These are phyloP conservation scores for Paracamarosporium sp. DNA, from an alignment of 2,329 filamentous ascomycete species.

Conservation along the genomic window DNA sequence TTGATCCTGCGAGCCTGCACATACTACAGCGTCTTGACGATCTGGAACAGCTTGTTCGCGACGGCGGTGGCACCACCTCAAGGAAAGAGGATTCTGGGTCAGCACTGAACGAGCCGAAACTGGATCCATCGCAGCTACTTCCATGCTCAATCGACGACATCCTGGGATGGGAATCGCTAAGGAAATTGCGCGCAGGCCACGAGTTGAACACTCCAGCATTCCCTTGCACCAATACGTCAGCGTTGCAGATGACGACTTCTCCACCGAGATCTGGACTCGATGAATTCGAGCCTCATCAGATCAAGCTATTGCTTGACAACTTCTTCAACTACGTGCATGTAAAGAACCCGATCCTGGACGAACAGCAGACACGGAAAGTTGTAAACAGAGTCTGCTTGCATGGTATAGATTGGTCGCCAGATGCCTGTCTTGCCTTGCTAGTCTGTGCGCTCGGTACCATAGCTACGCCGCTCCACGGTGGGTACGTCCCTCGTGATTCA, in stretches of 20 bases:
- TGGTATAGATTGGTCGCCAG: slow-evolving; percentile 14
- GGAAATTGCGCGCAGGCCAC: neutral
- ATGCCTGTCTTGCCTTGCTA: slow-evolving; percentile 15
- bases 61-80: neutral
- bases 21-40: slow-evolving; percentile 17
- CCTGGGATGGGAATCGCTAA: neutral
- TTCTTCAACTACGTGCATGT: slow-evolving; percentile 7
- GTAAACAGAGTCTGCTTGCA: slow-evolving; percentile 13
- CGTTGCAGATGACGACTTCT: neutral
- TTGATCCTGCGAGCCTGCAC: slow-evolving; percentile 18
- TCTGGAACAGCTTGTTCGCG: slow-evolving; percentile 7
- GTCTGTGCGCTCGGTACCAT: slow-evolving; percentile 18
- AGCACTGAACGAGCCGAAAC: neutral
- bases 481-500: slow-evolving; percentile 1
- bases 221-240: neutral
- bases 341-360: slow-evolving; percentile 16
- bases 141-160: neutral
- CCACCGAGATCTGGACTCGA: slow-evolving; percentile 2
- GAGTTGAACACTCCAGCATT: neutral
- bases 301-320: slow-evolving; percentile 6
- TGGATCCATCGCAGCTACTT: neutral
- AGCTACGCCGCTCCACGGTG: slow-evolving; percentile 6
- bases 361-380: neutral
- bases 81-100: neutral
- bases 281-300: neutral